Evolutionary conservation across 352 stramenopile genomes (phyloP).

Genomic region (Peronospora destructor): DNA sequence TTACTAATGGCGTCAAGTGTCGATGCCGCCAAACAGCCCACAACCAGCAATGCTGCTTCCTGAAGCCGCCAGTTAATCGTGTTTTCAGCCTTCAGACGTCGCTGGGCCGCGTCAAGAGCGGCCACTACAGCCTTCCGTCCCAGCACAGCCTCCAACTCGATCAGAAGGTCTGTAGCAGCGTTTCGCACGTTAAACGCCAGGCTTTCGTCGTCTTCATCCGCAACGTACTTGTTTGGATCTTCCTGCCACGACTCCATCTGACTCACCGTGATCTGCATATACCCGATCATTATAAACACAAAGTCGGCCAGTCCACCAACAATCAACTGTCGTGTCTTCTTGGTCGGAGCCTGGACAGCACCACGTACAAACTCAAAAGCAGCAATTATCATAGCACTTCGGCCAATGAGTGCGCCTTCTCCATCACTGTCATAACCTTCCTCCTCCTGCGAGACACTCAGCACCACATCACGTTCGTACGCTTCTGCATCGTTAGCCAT

Average conservation of each 20-base stretch:
- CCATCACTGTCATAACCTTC: slow-evolving; percentile 76
- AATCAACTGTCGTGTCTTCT: slow-evolving; percentile 68
- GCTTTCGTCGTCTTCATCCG: slow-evolving; percentile 80
- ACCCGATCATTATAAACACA: slow-evolving; percentile 73
- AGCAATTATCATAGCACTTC: slow-evolving; percentile 60
- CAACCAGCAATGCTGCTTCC: slow-evolving; percentile 65
- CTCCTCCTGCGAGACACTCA: slow-evolving; percentile 40
- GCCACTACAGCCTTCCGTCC: slow-evolving; percentile 55
- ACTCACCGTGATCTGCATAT: slow-evolving; percentile 77
- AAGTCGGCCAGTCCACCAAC: slow-evolving; percentile 51
- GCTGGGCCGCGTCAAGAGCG: slow-evolving; percentile 48
- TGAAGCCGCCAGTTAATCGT: slow-evolving; percentile 59
- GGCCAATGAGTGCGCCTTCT: slow-evolving; percentile 55
- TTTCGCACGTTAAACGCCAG: slow-evolving; percentile 75
- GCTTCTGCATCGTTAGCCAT: slow-evolving; percentile 35
- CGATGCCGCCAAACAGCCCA: slow-evolving; percentile 54
- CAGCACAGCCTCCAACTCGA: slow-evolving; percentile 57
- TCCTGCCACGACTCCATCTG: slow-evolving; percentile 74
- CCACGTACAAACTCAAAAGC: slow-evolving; percentile 70
- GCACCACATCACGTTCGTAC: slow-evolving; percentile 57
- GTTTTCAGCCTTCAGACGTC: slow-evolving; percentile 45
- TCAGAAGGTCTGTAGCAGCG: slow-evolving; percentile 53
- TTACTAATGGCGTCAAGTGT: slow-evolving; percentile 54
- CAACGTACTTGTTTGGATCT: slow-evolving; percentile 80
- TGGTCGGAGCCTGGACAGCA: slow-evolving; percentile 66